Evolutionary conservation across 768 basidiomycete genomes (phyloP).

Genomic region (Pleurotus platypus): DNA sequence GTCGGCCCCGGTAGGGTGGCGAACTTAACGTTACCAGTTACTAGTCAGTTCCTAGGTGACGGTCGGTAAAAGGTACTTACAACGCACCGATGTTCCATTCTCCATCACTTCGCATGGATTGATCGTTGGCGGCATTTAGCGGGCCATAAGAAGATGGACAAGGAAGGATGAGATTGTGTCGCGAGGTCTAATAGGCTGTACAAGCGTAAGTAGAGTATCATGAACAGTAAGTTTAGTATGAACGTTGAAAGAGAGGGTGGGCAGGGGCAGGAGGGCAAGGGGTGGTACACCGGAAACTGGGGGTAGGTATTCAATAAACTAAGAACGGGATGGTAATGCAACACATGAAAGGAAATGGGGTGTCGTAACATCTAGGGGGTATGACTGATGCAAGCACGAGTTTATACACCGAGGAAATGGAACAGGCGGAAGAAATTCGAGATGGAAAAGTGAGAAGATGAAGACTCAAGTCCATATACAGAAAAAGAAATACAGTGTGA

Average conservation of each 20-base stretch:
- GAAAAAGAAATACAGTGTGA: neutral
- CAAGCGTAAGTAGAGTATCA: conserved; percentile 3
- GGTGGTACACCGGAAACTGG: conserved; percentile 4
- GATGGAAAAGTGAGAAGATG: neutral
- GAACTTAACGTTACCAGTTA: too few relatives aligned
- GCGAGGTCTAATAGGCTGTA: conserved; percentile 3
- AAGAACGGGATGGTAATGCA: neutral
- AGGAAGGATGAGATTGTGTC: too few relatives aligned
- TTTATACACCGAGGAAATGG: neutral
- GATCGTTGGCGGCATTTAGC: too few relatives aligned
- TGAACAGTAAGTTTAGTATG: conserved; percentile 4
- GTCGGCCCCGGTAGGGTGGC: too few relatives aligned
- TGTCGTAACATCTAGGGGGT: conserved; percentile 1
- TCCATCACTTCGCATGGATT: too few relatives aligned
- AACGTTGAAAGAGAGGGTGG: too few relatives aligned
- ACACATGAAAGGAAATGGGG: neutral
- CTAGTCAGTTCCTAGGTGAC: too few relatives aligned
- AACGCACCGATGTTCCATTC: too few relatives aligned
- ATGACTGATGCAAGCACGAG: conserved; percentile 2
- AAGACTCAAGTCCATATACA: neutral
- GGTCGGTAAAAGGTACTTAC: too few relatives aligned
- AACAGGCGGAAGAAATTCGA: neutral
- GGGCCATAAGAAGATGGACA: too few relatives aligned
- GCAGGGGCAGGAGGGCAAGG: neutral
- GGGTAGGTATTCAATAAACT: conserved; percentile 6